phyloP scores from a whole-genome alignment of 306 rosid genomes.

The Quercus bicolor region DNA sequence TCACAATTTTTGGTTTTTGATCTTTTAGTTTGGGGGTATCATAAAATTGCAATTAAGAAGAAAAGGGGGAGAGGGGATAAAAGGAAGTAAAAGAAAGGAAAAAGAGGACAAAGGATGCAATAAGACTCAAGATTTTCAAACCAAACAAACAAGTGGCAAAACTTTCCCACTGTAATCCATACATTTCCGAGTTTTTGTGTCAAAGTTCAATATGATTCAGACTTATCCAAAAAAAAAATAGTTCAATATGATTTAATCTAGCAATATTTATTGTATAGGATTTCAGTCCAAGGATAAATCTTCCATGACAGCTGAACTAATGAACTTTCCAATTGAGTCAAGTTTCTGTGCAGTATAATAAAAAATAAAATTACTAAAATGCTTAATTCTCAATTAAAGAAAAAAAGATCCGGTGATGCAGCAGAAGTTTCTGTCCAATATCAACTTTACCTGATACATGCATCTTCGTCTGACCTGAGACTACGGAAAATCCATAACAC shows the following conservation, averaged over 20 bases:
- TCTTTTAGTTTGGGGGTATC: background rate
- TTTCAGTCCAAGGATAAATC: background rate
- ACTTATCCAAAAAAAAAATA: background rate
- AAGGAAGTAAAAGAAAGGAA: background rate
- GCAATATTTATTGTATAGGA: background rate
- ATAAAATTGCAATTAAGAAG: background rate
- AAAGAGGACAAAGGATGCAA: background rate
- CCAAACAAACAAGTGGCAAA: background rate
- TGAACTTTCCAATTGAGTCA: background rate
- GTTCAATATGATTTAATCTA: background rate
- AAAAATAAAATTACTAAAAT: background rate
- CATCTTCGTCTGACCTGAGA: background rate
- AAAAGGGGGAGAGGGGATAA: background rate
- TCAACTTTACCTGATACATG: background rate
- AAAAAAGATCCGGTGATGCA: background rate
- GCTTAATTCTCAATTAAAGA: background rate
- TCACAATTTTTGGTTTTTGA: background rate
- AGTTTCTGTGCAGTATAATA: background rate
- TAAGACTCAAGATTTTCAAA: background rate
- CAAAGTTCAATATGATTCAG: background rate
- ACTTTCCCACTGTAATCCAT: background rate
- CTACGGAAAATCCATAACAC: background rate
- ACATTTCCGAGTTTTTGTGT: background rate
- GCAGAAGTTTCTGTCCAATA: background rate
- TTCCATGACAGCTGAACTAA: background rate